These are phyloP conservation scores for Tulasnella sp. DNA, from an alignment of 768 basidiomycete genomes.

Conservation along the genomic window DNA sequence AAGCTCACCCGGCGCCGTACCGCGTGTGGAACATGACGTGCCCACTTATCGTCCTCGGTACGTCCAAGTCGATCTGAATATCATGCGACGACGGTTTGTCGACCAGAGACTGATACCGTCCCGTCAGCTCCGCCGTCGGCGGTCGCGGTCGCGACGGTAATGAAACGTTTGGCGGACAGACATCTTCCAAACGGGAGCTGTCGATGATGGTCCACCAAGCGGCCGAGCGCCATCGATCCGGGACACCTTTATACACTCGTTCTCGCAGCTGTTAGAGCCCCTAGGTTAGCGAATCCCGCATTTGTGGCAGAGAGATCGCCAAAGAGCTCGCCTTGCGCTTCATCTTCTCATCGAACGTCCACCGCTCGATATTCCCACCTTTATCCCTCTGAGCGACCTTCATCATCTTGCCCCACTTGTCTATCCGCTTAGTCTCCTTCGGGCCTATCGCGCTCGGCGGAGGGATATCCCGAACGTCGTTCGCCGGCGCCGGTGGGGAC, in stretches of 20 bases:
- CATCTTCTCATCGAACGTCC: slow-evolving; percentile 65
- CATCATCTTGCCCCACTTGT: slow-evolving; percentile 91
- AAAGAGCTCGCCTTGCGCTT: slow-evolving; percentile 55
- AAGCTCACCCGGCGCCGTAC: slow-evolving; percentile 86
- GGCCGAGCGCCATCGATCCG: slow-evolving; percentile 91
- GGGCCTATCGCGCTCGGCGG: slow-evolving; percentile 44
- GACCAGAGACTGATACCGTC: slow-evolving; percentile 45
- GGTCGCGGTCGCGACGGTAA: not conserved
- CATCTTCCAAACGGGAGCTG: slow-evolving; percentile 31
- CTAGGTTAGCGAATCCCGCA: not conserved
- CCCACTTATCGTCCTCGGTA: slow-evolving; percentile 91
- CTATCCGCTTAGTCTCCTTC: slow-evolving; percentile 70
- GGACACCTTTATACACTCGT: slow-evolving; percentile 91
- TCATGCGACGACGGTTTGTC: slow-evolving; percentile 86
- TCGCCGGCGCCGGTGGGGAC: slow-evolving; percentile 47
- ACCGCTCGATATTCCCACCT: slow-evolving; percentile 72
- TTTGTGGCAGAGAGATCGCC: not conserved
- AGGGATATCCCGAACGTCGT: slow-evolving; percentile 45
- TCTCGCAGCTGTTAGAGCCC: slow-evolving; percentile 43
- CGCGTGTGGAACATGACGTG: slow-evolving; percentile 93
- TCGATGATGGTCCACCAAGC: slow-evolving; percentile 85
- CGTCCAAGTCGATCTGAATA: slow-evolving; percentile 96
- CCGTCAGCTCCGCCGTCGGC: slow-evolving; percentile 38
- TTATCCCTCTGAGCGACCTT: slow-evolving; percentile 58
- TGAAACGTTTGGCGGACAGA: slow-evolving; percentile 37